Evolutionary conservation across 768 basidiomycete genomes (phyloP).

Genomic region (Pulveroboletus ravenelii): DNA sequence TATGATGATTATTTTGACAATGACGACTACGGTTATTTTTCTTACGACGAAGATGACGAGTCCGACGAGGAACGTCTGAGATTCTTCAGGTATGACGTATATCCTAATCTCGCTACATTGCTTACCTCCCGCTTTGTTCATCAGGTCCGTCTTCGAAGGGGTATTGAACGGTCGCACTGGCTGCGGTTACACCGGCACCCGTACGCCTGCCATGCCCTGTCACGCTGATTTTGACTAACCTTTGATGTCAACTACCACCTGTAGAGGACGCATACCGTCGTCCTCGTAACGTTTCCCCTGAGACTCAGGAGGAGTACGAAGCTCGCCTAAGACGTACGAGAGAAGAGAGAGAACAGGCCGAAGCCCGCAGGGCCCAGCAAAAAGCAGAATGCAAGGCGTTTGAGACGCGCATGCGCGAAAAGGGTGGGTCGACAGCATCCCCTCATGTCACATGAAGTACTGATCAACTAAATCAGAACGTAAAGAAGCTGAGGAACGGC

Average conservation of each 20-base stretch:
- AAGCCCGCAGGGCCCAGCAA: constrained; percentile 44
- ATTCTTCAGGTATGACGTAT: constrained; percentile 44
- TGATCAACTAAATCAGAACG: constrained; percentile 35
- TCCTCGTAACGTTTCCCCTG: constrained; percentile 23
- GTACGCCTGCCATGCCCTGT: constrained; percentile 25
- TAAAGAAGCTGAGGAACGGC: constrained; percentile 51
- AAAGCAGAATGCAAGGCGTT: constrained; percentile 44
- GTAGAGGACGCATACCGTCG: constrained; percentile 20
- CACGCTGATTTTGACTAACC: constrained; percentile 7
- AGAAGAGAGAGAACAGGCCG: constrained; percentile 53
- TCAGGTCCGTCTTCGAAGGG: constrained; percentile 48
- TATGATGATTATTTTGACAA: constrained; percentile 28
- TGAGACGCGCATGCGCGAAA: constrained; percentile 44
- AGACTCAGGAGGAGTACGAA: constrained; percentile 50
- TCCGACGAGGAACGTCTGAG: constrained; percentile 31
- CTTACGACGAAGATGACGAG: constrained; percentile 29
- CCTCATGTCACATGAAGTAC: constrained; percentile 3
- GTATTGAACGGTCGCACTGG: constrained; percentile 36
- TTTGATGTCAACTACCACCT: constrained; percentile 2
- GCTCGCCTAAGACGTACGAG: constrained; percentile 45
- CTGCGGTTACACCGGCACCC: constrained; percentile 20
- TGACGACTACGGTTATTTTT: constrained; percentile 28
- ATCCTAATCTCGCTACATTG: neutral
- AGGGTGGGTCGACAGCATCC: constrained; percentile 34
- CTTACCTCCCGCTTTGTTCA: constrained; percentile 3